These are phyloP conservation scores for Claviceps pazoutovae DNA, from an alignment of 2,329 filamentous ascomycete species.

Conservation along the genomic window DNA sequence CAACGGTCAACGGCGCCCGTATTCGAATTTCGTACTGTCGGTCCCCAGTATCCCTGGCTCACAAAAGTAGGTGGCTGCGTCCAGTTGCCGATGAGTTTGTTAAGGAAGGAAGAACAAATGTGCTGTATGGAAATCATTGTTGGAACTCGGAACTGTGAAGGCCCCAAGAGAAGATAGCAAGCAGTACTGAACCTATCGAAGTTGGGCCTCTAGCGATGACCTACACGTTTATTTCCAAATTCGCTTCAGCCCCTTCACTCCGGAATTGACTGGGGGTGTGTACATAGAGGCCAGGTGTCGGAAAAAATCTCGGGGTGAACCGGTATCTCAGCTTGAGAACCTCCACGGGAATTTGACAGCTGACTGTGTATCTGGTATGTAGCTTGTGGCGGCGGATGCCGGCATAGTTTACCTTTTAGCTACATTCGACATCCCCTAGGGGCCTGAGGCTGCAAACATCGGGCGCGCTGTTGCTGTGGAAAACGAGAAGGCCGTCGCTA, in stretches of 20 bases:
- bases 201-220: neutral
- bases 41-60: too few relatives aligned
- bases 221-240: too few relatives aligned
- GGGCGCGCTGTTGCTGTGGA: constrained; percentile 19
- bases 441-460: constrained; percentile 20
- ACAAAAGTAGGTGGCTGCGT: too few relatives aligned
- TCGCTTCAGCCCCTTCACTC: too few relatives aligned
- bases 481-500: constrained; percentile 3
- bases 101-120: too few relatives aligned
- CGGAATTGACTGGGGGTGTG: too few relatives aligned
- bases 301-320: constrained; percentile 20
- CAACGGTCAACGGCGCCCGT: neutral
- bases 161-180: too few relatives aligned
- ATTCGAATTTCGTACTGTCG: too few relatives aligned
- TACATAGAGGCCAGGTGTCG: constrained; percentile 4
- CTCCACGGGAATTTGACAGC: neutral
- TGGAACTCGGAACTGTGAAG: too few relatives aligned
- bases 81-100: too few relatives aligned
- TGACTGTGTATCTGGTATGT: constrained; percentile 1
- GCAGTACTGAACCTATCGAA: too few relatives aligned
- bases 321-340: constrained; percentile 14
- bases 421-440: constrained; percentile 2
- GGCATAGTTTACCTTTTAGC: neutral
- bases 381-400: neutral
- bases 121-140: too few relatives aligned